These are phyloP conservation scores for Myxozyma geophila DNA, from an alignment of 805 yeast species.

Conservation along the genomic window DNA sequence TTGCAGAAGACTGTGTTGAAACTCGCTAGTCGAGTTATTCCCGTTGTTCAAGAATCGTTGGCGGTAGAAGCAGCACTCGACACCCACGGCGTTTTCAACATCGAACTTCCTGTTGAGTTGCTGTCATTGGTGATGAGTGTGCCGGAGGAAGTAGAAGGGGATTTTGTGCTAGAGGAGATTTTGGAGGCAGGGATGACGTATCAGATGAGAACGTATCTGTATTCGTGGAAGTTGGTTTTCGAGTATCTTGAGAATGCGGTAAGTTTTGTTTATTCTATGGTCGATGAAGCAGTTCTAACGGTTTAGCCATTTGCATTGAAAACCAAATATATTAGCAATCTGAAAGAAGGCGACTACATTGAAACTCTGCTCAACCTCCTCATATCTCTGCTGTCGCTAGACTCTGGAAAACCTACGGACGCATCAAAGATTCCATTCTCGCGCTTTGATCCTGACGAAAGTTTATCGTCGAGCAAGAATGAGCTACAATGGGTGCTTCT, in stretches of 20 bases:
- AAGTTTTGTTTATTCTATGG: not conserved
- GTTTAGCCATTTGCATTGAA: slow-evolving; percentile 59
- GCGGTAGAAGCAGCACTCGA: slow-evolving; percentile 50
- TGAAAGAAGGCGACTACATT: slow-evolving; percentile 56
- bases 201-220: slow-evolving; percentile 51
- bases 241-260: slow-evolving; percentile 63
- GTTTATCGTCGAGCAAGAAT: slow-evolving; percentile 36
- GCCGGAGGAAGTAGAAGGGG: slow-evolving; percentile 22
- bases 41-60: slow-evolving; percentile 54
- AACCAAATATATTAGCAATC: slow-evolving; percentile 60
- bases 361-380: slow-evolving; percentile 57
- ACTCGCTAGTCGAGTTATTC: slow-evolving; percentile 49
- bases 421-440: slow-evolving; percentile 38
- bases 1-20: slow-evolving; percentile 50
- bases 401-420: slow-evolving; percentile 35
- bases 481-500: slow-evolving; percentile 52
- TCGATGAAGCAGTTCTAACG: not conserved
- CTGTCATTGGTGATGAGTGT: slow-evolving; percentile 43
- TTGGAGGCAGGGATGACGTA: slow-evolving; percentile 19
- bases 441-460: slow-evolving; percentile 36
- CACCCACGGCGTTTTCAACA: slow-evolving; percentile 35
- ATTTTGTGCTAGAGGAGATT: slow-evolving; percentile 9
- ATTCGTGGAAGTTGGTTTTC: slow-evolving; percentile 72
- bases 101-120: slow-evolving; percentile 51
- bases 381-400: slow-evolving; percentile 53